A percentile compares a stretch with the other conserved stretches of the same genome.
phyloP scores from a whole-genome alignment of 257 asterid species.

The Fraxinus quadrangulata region DNA sequence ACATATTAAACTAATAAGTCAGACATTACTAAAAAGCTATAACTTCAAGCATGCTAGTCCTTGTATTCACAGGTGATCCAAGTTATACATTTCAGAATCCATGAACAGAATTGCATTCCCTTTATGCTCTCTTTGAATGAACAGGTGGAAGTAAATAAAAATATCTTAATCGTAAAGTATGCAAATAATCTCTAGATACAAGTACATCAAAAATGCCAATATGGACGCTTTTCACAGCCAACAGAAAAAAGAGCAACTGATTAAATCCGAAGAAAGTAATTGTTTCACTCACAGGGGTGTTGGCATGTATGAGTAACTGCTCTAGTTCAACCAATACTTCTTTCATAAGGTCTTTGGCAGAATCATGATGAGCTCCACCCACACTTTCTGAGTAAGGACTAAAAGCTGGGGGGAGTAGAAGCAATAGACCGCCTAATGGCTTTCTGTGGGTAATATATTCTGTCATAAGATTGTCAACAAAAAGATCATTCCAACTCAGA shows the following conservation, averaged over 20 bases:
- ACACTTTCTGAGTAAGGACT: slow-evolving; percentile 46
- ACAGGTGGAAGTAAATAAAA: slow-evolving; percentile 15
- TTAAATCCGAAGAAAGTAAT: background rate
- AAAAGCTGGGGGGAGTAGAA: slow-evolving; percentile 73
- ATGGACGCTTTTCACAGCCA: background rate
- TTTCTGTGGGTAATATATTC: slow-evolving; percentile 77
- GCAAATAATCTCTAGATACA: slow-evolving; percentile 8
- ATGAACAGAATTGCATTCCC: slow-evolving; percentile 2
- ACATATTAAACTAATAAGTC: slow-evolving; percentile 9
- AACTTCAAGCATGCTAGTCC: background rate
- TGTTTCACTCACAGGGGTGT: slow-evolving; percentile 72
- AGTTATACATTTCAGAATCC: background rate
- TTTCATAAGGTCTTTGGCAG: slow-evolving; percentile 40
- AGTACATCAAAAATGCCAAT: slow-evolving; percentile 16
- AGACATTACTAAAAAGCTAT: background rate
- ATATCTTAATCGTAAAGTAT: slow-evolving; percentile 8
- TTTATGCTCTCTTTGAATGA: slow-evolving; percentile 7
- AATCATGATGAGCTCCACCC: slow-evolving; percentile 42
- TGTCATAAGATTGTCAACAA: slow-evolving; percentile 38
- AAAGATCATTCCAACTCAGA: slow-evolving; percentile 18
- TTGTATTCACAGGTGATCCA: background rate
- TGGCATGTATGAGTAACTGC: slow-evolving; percentile 65
- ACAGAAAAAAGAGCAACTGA: background rate
- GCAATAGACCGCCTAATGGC: slow-evolving; percentile 82
- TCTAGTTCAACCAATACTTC: slow-evolving; percentile 64